Evolutionary conservation across 371 early-diverging fungal species (phyloP).

Genomic region (Mortierella sp.): DNA sequence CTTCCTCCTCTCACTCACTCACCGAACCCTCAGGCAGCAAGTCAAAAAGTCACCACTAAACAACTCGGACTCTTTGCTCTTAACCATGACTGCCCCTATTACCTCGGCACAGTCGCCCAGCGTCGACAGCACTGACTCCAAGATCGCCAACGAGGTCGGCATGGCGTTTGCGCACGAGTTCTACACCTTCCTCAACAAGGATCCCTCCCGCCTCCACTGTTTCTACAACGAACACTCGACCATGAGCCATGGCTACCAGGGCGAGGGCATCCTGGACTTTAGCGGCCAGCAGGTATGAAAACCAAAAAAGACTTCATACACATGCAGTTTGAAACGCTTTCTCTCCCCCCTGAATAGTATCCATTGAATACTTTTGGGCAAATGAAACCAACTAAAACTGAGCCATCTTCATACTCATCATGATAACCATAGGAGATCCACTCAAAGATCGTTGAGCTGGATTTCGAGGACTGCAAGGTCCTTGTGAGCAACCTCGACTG

Average conservation of each 20-base stretch:
- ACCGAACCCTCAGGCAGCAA: too few relatives aligned
- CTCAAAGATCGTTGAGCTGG: slow-evolving; percentile 74
- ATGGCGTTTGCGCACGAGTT: slow-evolving; percentile 95
- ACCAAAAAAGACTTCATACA: too few relatives aligned
- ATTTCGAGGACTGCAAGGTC: slow-evolving; percentile 87
- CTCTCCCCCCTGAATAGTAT: background rate
- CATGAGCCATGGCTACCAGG: slow-evolving; percentile 88
- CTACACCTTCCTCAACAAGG: slow-evolving; percentile 92
- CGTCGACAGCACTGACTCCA: background rate
- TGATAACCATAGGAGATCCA: slow-evolving; percentile 76
- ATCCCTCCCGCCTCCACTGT: slow-evolving; percentile 82
- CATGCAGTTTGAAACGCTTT: too few relatives aligned
- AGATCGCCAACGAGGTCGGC: slow-evolving; percentile 74
- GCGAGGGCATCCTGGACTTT: slow-evolving; percentile 68
- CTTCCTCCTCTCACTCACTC: too few relatives aligned
- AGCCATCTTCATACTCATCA: too few relatives aligned
- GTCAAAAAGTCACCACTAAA: too few relatives aligned
- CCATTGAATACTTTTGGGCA: background rate
- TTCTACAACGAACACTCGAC: slow-evolving; percentile 88
- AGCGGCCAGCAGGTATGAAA: slow-evolving; percentile 84
- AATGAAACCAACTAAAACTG: background rate
- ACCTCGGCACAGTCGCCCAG: slow-evolving; percentile 3
- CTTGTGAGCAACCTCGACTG: slow-evolving; percentile 91
- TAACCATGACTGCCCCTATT: slow-evolving; percentile 21
- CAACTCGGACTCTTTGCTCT: background rate